Conservation (phyloP, 1,139 yeast genomes). For the Saccharomyces hybrid region DNA sequence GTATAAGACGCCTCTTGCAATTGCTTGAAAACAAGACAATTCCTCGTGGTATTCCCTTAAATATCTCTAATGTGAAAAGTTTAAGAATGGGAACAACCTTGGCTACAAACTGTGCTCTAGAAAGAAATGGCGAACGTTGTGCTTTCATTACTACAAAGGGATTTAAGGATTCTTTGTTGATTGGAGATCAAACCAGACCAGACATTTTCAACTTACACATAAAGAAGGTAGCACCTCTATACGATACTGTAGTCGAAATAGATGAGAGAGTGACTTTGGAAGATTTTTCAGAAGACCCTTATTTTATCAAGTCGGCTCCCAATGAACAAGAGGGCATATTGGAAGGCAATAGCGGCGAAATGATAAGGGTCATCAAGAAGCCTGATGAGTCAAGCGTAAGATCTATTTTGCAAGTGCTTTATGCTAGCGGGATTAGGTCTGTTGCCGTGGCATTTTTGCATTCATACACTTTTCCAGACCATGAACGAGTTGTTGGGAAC, state of each 20-base stretch:
- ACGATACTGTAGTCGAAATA: conserved; percentile 53
- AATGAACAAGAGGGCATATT: conserved; percentile 31
- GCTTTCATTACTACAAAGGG: conserved; percentile 47
- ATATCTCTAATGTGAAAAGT: conserved; percentile 44
- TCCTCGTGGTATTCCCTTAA: conserved; percentile 43
- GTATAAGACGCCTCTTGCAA: conserved; percentile 71
- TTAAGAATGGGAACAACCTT: conserved; percentile 77
- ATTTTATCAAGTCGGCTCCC: conserved; percentile 25
- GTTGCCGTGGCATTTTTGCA: conserved; percentile 64
- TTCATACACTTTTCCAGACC: conserved; percentile 61
- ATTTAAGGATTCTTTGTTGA: conserved; percentile 49
- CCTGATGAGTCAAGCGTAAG: conserved; percentile 41
- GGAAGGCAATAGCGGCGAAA: conserved; percentile 59
- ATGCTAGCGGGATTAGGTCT: conserved; percentile 51
- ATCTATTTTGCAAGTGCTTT: conserved; percentile 37
- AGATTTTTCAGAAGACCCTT: conserved; percentile 56
- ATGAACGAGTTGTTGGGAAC: conserved; percentile 50
- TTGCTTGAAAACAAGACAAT: conserved; percentile 42
- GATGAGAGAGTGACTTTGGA: conserved; percentile 70
- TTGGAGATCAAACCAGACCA: conserved; percentile 73
- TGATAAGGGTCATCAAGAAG: conserved; percentile 44
- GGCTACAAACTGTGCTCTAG: conserved; percentile 65
- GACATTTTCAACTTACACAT: conserved; percentile 51
- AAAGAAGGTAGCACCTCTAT: conserved; percentile 50
- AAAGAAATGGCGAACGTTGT: conserved; percentile 48